Evolutionary conservation across 257 asterid genomes (phyloP), one percentile per base, ranked within the genome.

Genomic region (Capsicum rhomboideum): DNA sequence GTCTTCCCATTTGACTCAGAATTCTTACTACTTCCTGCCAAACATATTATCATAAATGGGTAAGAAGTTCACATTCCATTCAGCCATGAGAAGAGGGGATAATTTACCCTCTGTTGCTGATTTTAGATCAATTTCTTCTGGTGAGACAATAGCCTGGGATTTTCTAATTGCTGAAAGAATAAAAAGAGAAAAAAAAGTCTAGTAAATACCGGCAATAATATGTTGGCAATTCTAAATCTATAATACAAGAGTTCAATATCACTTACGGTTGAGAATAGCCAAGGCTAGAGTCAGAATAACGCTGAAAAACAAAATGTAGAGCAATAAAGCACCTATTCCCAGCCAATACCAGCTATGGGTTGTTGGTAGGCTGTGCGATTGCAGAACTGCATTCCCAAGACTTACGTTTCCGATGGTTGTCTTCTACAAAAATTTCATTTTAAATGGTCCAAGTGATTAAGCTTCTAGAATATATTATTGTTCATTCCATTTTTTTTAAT

Each of bases 281-380:
- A 95, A 90, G 21, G 97, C 98, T 10, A 82, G 29, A 40, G 95
- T 93, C 82, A 92, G 95, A 18, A 87, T 37, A 28, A 90, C 54
- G 88, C 92, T 94, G 91, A 95, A 92, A 87, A 95, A 74, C 75
- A 95, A 29, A 82, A 95, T 90, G 83, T 92, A 95, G 69, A 90
- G 90, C 44, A 93, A 86, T 85, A 95, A 68, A 59, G 26, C 93
- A 56, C 95, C 93, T 74, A 92, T 89, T 87, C 98, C 98, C 61
- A 95, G 79, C 98, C 98, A 93, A 86, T 92, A 95, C 98, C 98
- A 95, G 82, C 83, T 80, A 77, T 84, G 87, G 61, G 82, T 85
- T 82, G 44, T 85, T 54, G 98, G 95, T 80, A 95, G 82, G 89
- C 94, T 86, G 83, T 93, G 97, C 59, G 90, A 91, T 54, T 64